Conservation (phyloP, 352 stramenopile genomes). For the Pythium aquatile region DNA sequence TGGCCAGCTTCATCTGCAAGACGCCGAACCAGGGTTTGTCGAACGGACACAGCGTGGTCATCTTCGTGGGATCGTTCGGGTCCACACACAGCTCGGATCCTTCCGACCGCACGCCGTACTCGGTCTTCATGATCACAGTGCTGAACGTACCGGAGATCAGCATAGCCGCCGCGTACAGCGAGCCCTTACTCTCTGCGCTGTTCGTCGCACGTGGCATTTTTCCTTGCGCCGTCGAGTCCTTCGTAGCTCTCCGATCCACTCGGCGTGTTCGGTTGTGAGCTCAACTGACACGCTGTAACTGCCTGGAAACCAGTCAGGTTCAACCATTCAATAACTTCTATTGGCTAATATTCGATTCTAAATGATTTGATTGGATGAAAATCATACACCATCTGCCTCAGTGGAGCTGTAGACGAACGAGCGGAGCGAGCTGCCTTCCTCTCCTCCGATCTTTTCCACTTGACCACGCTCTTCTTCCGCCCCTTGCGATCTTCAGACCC, state of each 20-base stretch:
- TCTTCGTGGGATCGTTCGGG: constrained; percentile 24
- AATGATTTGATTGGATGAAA: constrained; percentile 15
- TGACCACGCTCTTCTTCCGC: background rate
- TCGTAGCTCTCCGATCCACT: constrained; percentile 2
- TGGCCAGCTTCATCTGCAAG: constrained; percentile 84
- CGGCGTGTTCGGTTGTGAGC: constrained; percentile 6
- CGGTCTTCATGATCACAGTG: constrained; percentile 85
- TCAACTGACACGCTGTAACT: constrained; percentile 7
- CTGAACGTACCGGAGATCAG: constrained; percentile 81
- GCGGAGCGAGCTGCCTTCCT: background rate
- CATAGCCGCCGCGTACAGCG: constrained; percentile 62
- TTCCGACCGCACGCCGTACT: constrained; percentile 64
- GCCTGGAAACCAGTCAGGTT: constrained; percentile 15
- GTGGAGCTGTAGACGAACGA: constrained; percentile 17
- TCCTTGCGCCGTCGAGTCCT: background rate
- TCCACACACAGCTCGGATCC: constrained; percentile 55
- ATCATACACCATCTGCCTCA: background rate
- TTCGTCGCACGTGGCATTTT: constrained; percentile 3
- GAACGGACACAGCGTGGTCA: constrained; percentile 69
- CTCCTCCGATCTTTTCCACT: background rate
- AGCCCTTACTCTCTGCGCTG: constrained; percentile 33
- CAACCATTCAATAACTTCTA: background rate
- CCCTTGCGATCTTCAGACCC: background rate
- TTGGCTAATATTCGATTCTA: constrained; percentile 6
- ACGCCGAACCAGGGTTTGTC: constrained; percentile 87